Conservation (phyloP, 176 grass and related monocot genomes). For the Juncus effusus region DNA sequence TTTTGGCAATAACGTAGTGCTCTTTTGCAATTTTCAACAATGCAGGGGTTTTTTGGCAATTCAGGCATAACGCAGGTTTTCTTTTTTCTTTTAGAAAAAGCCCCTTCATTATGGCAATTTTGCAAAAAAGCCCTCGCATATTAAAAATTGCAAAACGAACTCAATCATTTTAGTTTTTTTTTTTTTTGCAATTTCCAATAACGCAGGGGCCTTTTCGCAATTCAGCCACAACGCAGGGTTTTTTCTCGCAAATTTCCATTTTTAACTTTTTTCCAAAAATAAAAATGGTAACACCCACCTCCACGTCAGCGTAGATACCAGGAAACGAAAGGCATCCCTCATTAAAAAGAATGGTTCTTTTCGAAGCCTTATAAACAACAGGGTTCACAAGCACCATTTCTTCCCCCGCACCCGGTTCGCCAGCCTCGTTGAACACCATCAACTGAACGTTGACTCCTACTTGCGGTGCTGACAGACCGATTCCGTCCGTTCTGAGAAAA, state of each 20-base stretch:
- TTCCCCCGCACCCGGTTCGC: constrained; percentile 74
- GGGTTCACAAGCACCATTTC: constrained; percentile 94
- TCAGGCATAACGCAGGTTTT: too few relatives aligned
- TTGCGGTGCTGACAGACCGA: constrained; percentile 92
- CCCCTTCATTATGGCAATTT: too few relatives aligned
- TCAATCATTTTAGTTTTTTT: constrained; percentile 7
- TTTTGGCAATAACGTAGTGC: too few relatives aligned
- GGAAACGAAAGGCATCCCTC: constrained; percentile 99
- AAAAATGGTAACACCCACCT: constrained; percentile 51
- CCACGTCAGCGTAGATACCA: constrained; percentile 79
- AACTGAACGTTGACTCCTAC: constrained; percentile 93
- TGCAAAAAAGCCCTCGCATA: too few relatives aligned
- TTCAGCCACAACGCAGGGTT: too few relatives aligned
- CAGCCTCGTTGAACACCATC: constrained; percentile 93
- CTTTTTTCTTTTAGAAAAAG: too few relatives aligned
- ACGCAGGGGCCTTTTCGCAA: too few relatives aligned
- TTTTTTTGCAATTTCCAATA: too few relatives aligned
- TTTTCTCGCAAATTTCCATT: too few relatives aligned
- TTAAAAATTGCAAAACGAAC: neutral
- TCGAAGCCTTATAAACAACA: constrained; percentile 67
- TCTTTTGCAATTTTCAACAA: too few relatives aligned
- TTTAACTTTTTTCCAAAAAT: too few relatives aligned
- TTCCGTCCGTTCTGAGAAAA: constrained; percentile 76
- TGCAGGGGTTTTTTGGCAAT: too few relatives aligned
- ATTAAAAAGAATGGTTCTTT: constrained; percentile 47